A percentile compares a stretch with the other conserved stretches of the same genome.
These are phyloP conservation scores for Thraustotheca clavata DNA, from an alignment of 352 stramenopile species.

Conservation along the genomic window DNA sequence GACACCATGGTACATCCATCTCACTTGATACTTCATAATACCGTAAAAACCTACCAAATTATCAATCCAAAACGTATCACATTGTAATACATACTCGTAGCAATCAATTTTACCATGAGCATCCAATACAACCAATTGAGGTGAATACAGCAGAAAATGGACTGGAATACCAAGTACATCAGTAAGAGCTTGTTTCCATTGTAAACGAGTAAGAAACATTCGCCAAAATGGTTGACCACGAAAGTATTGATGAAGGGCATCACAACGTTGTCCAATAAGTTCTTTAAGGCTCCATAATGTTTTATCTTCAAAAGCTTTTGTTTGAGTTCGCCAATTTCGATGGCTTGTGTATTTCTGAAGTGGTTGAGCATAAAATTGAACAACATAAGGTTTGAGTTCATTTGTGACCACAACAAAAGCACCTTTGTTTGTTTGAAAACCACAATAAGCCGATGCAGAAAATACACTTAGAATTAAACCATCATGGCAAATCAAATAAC, in stretches of 20 bases:
- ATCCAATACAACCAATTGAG: conserved; percentile 1
- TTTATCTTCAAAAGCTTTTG: conserved; percentile 47
- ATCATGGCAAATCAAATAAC: conserved; percentile 84
- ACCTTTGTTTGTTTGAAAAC: conserved; percentile 86
- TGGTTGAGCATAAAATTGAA: conserved; percentile 86
- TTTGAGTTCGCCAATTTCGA: conserved; percentile 59
- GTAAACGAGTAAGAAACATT: conserved; percentile 43
- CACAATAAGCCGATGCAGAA: conserved; percentile 88
- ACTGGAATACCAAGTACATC: conserved; percentile 16
- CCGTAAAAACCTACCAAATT: not conserved
- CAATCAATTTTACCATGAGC: not conserved
- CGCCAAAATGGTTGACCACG: conserved; percentile 30
- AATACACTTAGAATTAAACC: conserved; percentile 86
- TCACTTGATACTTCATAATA: conserved; percentile 7
- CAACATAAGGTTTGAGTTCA: conserved; percentile 84
- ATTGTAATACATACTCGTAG: not conserved
- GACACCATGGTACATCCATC: conserved; percentile 2
- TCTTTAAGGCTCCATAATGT: conserved; percentile 75
- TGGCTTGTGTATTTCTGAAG: conserved; percentile 42
- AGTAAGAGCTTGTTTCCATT: conserved; percentile 53
- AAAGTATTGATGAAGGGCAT: conserved; percentile 40
- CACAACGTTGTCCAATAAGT: conserved; percentile 75
- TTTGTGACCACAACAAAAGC: conserved; percentile 61
- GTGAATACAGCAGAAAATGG: conserved; percentile 15
- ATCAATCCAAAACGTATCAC: not conserved